Base-by-base conservation (phyloP, 2,329 filamentous ascomycete genomes). In the Cordyceps javanica region DNA sequence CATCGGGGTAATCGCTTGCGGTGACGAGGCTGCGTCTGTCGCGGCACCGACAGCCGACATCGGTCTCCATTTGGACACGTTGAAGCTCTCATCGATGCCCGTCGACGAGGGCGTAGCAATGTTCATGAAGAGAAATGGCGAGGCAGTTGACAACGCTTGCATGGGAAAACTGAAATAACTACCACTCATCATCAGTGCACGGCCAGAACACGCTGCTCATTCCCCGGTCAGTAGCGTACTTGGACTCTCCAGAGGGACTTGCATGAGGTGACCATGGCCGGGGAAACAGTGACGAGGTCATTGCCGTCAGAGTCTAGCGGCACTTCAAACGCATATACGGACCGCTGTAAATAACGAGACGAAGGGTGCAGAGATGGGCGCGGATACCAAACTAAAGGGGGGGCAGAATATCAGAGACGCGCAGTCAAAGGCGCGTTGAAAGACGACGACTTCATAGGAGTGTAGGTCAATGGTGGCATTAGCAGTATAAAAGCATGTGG, bases 81-180 rank as follows among this genome's bases (percentile, higher is more conserved):
- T 45, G 19, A 51, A 5, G 19, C 21, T 25, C 9, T 48, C 41
- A 5, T 41, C n/a, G 25, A 53, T 38, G 23, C 32, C 16, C 10
- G 48, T 55, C 23, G 54, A 26, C 16, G 61, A 36, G 1, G 61
- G 58, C 14, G 55, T 46, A 13, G 60, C 49, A 28, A 63, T 55
- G 16, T 60, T 56, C 25, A 63, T 30, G 52, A 63, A 59, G 6
- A 67, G 58, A 16, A 65, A 49, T 1, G 62, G 58, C 2, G 67
- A 51, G 0, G 61, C 41, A 13, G 54, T 25, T 21, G 61, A 46
- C 2, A 62, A 42, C 2, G 62, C 51, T 32, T 59, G 54, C 5
- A 63, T 55, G 5, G 68, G 63, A 19, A 72, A 61, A 41, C 64
- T 68, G 36, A 72, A 73, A 58, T 73, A 73, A 49, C 71, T 73